phyloP scores from a whole-genome alignment of 768 basidiomycete genomes.

The Mycena maculata region DNA sequence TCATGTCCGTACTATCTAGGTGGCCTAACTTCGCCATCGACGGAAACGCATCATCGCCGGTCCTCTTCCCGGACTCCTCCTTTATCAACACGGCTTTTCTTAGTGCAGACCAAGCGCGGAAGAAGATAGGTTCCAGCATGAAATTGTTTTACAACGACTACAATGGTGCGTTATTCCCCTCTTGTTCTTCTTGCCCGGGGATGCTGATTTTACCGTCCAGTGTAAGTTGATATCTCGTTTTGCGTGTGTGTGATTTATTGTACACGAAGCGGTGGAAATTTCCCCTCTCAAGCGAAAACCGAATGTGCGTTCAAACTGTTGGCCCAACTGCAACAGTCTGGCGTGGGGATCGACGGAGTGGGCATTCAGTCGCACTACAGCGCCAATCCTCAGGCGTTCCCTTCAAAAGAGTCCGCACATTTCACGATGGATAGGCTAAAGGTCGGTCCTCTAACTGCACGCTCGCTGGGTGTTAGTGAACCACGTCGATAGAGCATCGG shows the following conservation, averaged over 20 bases:
- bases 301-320: slow-evolving; percentile 33
- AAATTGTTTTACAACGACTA: slow-evolving; percentile 33
- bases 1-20: slow-evolving; percentile 4
- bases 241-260: neutral
- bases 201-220: slow-evolving; percentile 14
- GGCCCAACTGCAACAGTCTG: slow-evolving; percentile 13
- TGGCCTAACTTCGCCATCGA: slow-evolving; percentile 36
- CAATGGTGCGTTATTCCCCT: slow-evolving; percentile 18
- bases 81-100: slow-evolving; percentile 33
- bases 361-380: slow-evolving; percentile 35
- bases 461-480: neutral
- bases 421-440: slow-evolving; percentile 35
- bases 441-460: neutral
- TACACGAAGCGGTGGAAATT: slow-evolving; percentile 22
- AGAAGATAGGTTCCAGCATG: slow-evolving; percentile 24
- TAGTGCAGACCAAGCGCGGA: slow-evolving; percentile 28
- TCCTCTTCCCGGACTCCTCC: slow-evolving; percentile 30
- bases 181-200: neutral
- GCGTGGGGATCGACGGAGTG: slow-evolving; percentile 27
- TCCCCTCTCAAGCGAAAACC: slow-evolving; percentile 33
- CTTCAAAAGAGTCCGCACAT: slow-evolving; percentile 33
- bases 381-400: slow-evolving; percentile 30
- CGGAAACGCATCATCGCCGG: slow-evolving; percentile 31
- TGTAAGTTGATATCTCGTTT: slow-evolving; percentile 12
- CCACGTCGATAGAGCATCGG: slow-evolving; percentile 19